A percentile compares a stretch with the other conserved stretches of the same genome.
Conservation (phyloP, 1,284 basidiomycete genomes). For the Gomphus bonarii region DNA sequence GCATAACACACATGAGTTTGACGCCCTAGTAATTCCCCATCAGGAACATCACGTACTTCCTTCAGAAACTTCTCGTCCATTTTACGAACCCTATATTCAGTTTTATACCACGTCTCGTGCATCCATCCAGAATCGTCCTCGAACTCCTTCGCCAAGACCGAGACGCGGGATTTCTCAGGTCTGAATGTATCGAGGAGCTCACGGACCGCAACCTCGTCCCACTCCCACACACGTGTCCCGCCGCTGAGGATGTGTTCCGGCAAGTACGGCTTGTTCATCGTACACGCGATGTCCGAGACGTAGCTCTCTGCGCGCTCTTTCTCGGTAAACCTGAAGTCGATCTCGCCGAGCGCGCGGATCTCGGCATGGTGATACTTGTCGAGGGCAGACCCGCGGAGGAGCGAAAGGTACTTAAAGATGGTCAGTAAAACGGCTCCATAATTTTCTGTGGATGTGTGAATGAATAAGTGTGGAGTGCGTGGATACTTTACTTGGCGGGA, state of each 20-base stretch:
- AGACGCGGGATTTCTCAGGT: conserved; percentile 57
- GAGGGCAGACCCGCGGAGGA: conserved; percentile 66
- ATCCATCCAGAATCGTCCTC: conserved; percentile 44
- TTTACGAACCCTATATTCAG: conserved; percentile 63
- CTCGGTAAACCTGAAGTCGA: conserved; percentile 85
- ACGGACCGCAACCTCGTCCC: conserved; percentile 58
- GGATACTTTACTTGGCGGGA: conserved; percentile 10
- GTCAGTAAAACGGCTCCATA: conserved; percentile 67
- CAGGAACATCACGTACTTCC: conserved; percentile 34
- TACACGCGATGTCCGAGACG: conserved; percentile 67
- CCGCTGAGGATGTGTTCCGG: conserved; percentile 71
- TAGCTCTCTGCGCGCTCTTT: conserved; percentile 76
- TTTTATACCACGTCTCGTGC: conserved; percentile 80
- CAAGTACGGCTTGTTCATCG: conserved; percentile 76
- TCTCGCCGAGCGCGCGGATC: conserved; percentile 61
- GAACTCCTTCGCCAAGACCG: conserved; percentile 60
- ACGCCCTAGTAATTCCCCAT: neutral
- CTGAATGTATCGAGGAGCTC: conserved; percentile 54
- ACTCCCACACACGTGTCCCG: conserved; percentile 68
- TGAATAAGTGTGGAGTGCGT: conserved; percentile 3
- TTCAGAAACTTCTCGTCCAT: conserved; percentile 57
- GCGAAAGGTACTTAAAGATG: conserved; percentile 81
- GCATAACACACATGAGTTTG: neutral
- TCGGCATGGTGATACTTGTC: conserved; percentile 75
- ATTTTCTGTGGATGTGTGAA: conserved; percentile 60